Conservation (phyloP, 305 asterid species). For the Lippia alba region DNA sequence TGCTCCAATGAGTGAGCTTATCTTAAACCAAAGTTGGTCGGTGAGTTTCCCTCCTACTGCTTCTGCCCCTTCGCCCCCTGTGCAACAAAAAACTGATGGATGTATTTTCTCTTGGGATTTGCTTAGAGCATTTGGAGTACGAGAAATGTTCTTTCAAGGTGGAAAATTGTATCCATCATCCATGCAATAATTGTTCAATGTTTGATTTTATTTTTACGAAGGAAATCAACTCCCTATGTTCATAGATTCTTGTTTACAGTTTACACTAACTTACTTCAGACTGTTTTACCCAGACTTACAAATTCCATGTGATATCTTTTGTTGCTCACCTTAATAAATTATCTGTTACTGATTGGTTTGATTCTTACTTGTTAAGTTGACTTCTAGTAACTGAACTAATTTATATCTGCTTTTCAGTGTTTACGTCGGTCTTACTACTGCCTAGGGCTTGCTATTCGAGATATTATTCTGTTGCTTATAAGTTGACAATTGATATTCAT, state of each 20-base stretch:
- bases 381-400: not conserved
- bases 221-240: constrained; percentile 1
- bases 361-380: constrained; percentile 1
- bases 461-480: not conserved
- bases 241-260: constrained; percentile 15
- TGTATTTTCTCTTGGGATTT: not conserved
- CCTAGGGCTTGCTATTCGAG: not conserved
- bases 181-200: not conserved
- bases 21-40: constrained; percentile 1
- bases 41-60: constrained; percentile 1
- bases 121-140: not conserved
- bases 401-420: constrained; percentile 1
- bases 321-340: not conserved
- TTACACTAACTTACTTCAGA: constrained; percentile 1
- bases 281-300: constrained; percentile 11
- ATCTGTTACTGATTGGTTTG: not conserved
- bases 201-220: constrained; percentile 4
- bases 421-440: not conserved
- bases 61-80: not conserved
- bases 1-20: not conserved
- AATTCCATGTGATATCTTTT: not conserved
- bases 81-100: constrained; percentile 16
- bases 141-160: not conserved
- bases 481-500: constrained; percentile 16
- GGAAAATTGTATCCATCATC: not conserved